Conservation (phyloP, 495 filamentous ascomycete genomes). For the Hypoxylon perforatum region DNA sequence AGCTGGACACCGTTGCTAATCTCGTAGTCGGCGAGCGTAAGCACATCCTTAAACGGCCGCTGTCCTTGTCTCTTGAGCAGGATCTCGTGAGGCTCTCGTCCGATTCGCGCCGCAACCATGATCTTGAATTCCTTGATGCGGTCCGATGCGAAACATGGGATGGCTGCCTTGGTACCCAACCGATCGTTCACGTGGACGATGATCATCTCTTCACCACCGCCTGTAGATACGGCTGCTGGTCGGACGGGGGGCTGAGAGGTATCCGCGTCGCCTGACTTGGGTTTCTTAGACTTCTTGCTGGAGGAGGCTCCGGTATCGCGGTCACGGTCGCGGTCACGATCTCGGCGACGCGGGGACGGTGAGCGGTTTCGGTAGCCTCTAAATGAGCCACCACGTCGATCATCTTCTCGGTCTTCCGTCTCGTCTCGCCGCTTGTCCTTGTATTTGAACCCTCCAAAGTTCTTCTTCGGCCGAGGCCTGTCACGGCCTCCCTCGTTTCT, state of each 20-base stretch:
- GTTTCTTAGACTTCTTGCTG: constrained; percentile 38
- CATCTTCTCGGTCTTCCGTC: constrained; percentile 60
- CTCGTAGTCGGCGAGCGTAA: constrained; percentile 89
- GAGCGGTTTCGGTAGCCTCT: constrained; percentile 67
- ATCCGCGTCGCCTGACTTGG: constrained; percentile 38
- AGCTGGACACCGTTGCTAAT: constrained; percentile 89
- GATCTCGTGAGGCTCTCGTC: constrained; percentile 89
- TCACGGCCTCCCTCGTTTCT: constrained; percentile 35
- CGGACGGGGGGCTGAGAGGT: constrained; percentile 43
- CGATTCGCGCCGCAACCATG: constrained; percentile 86
- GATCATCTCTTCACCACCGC: constrained; percentile 79
- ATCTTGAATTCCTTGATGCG: constrained; percentile 88
- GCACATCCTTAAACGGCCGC: constrained; percentile 87
- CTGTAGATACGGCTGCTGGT: constrained; percentile 45
- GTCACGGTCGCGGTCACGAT: constrained; percentile 44
- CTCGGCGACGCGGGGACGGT: constrained; percentile 48
- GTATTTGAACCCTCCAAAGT: constrained; percentile 70
- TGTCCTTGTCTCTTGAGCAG: constrained; percentile 91
- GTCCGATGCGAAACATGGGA: constrained; percentile 86
- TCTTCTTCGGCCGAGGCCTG: constrained; percentile 50
- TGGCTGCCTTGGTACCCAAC: constrained; percentile 87
- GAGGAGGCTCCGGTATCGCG: constrained; percentile 33
- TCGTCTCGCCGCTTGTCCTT: constrained; percentile 70
- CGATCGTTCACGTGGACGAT: constrained; percentile 93
- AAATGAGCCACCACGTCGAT: constrained; percentile 50